phyloP scores from a whole-genome alignment of 2,329 filamentous ascomycete species.

The Grosmannia serpens region DNA sequence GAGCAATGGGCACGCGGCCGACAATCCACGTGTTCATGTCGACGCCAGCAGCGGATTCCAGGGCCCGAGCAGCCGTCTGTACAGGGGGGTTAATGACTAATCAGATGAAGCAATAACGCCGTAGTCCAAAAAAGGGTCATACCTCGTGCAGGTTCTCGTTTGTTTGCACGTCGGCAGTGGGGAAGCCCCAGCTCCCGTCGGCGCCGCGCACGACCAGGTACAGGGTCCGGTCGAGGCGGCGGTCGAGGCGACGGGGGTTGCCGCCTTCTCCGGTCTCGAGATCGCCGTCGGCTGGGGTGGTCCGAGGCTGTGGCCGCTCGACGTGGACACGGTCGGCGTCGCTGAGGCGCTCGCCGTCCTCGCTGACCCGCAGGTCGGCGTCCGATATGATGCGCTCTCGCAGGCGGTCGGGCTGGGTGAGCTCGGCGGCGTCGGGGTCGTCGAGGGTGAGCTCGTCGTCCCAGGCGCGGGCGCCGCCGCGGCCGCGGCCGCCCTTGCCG shows the following conservation, averaged over 20 bases:
- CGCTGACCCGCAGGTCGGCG: slow-evolving; percentile 52
- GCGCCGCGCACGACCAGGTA: slow-evolving; percentile 75
- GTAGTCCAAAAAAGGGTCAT: slow-evolving; percentile 22
- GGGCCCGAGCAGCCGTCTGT: slow-evolving; percentile 73
- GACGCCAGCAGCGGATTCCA: slow-evolving; percentile 65
- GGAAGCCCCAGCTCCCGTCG: slow-evolving; percentile 71
- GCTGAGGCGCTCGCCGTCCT: slow-evolving; percentile 47
- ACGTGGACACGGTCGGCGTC: slow-evolving; percentile 52
- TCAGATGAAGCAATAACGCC: not conserved
- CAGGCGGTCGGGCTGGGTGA: slow-evolving; percentile 44
- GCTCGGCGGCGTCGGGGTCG: slow-evolving; percentile 42
- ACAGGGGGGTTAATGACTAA: not conserved
- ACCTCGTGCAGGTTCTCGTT: slow-evolving; percentile 78
- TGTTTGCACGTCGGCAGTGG: slow-evolving; percentile 54
- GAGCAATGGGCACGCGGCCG: slow-evolving; percentile 77
- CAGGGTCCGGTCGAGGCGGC: slow-evolving; percentile 59
- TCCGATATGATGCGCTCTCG: slow-evolving; percentile 63
- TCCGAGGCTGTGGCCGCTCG: slow-evolving; percentile 56
- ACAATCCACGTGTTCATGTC: slow-evolving; percentile 99
- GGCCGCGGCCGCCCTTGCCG: slow-evolving; percentile 16
- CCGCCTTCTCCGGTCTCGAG: slow-evolving; percentile 60
- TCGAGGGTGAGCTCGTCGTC: slow-evolving; percentile 82
- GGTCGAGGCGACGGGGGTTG: slow-evolving; percentile 69
- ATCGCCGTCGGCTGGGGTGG: slow-evolving; percentile 64
- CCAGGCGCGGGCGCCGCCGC: slow-evolving; percentile 53